These are phyloP conservation scores for Lathyrus sativus DNA, from an alignment of 306 rosid species.

Conservation along the genomic window DNA sequence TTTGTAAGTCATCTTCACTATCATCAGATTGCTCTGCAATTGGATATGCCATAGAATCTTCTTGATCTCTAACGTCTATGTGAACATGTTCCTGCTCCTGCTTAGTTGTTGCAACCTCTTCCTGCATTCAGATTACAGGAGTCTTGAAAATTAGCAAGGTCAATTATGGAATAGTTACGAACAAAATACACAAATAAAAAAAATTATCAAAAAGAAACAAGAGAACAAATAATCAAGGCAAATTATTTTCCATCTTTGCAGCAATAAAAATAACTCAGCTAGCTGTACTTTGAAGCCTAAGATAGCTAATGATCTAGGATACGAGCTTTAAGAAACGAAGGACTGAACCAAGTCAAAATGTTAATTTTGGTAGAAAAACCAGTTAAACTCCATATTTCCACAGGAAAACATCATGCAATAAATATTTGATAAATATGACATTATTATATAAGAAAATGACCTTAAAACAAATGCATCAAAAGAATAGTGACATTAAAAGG, in stretches of 20 bases:
- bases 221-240: background rate
- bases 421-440: slow-evolving; percentile 9
- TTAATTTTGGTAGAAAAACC: background rate
- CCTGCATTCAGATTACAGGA: slow-evolving; percentile 48
- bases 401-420: slow-evolving; percentile 23
- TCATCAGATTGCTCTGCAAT: slow-evolving; percentile 58
- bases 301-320: slow-evolving; percentile 3
- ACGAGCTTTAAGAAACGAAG: slow-evolving; percentile 11
- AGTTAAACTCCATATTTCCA: slow-evolving; percentile 6
- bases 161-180: background rate
- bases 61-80: slow-evolving; percentile 43
- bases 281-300: slow-evolving; percentile 13
- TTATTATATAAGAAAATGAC: slow-evolving; percentile 1
- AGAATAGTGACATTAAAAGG: slow-evolving; percentile 30
- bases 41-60: slow-evolving; percentile 43
- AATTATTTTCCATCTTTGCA: background rate
- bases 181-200: background rate
- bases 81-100: slow-evolving; percentile 38
- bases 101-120: slow-evolving; percentile 43
- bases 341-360: slow-evolving; percentile 7
- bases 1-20: slow-evolving; percentile 44
- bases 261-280: background rate
- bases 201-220: too few species aligned
- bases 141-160: slow-evolving; percentile 4
- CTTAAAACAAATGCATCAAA: slow-evolving; percentile 17